A percentile compares a stretch with the other conserved stretches of the same genome.
These are phyloP conservation scores for Lachancea dasiensis DNA, from an alignment of 805 yeast species.

Conservation along the genomic window DNA sequence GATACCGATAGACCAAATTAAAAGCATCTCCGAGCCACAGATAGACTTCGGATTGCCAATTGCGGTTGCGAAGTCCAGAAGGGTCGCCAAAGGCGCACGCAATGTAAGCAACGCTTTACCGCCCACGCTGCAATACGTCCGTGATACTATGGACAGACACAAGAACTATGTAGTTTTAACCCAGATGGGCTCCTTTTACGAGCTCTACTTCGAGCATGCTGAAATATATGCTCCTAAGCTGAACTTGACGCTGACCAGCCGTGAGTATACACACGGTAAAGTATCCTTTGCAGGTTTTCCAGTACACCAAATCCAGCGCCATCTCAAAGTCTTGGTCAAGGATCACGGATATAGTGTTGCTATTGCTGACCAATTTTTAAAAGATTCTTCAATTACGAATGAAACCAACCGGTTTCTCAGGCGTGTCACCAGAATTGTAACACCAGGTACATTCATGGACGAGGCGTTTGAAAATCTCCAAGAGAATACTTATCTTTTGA, in stretches of 20 bases:
- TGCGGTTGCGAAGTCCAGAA: too few species aligned
- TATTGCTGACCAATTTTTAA: slow-evolving; percentile 61
- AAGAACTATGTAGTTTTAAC: slow-evolving; percentile 57
- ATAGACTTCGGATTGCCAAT: too few species aligned
- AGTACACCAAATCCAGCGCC: slow-evolving; percentile 58
- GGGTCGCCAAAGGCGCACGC: slow-evolving; percentile 1
- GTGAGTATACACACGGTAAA: slow-evolving; percentile 38
- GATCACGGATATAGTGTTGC: slow-evolving; percentile 70
- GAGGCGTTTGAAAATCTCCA: slow-evolving; percentile 74
- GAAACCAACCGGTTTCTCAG: slow-evolving; percentile 46
- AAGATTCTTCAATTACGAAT: slow-evolving; percentile 24
- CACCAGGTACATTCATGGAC: slow-evolving; percentile 90
- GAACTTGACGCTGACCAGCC: slow-evolving; percentile 63
- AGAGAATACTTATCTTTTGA: slow-evolving; percentile 62
- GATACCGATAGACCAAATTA: background rate
- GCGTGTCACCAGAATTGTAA: slow-evolving; percentile 69
- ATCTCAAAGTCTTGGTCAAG: slow-evolving; percentile 66
- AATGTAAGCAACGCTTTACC: slow-evolving; percentile 20
- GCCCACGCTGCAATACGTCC: slow-evolving; percentile 33
- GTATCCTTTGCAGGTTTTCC: slow-evolving; percentile 95
- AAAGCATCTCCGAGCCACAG: too few species aligned
- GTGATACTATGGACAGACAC: slow-evolving; percentile 40
- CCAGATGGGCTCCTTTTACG: slow-evolving; percentile 85
- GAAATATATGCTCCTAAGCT: slow-evolving; percentile 60
- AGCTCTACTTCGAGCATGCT: slow-evolving; percentile 86